Evolutionary conservation across 1,284 basidiomycete species (phyloP).

Genomic region (Gymnopus androsaceus): DNA sequence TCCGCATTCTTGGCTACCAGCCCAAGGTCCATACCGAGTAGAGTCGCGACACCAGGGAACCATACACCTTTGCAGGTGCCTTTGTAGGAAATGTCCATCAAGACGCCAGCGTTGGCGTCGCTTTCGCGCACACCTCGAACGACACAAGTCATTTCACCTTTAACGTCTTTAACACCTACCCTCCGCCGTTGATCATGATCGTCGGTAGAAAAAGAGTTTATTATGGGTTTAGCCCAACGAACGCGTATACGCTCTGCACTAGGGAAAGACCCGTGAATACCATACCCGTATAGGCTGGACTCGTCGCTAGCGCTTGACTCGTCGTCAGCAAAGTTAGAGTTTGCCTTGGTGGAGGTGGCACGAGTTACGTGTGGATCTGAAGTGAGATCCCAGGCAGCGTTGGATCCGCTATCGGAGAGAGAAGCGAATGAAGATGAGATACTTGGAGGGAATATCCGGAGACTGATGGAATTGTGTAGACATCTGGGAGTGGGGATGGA

Average conservation of each 20-base stretch:
- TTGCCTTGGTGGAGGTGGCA: constrained; percentile 44
- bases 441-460: constrained; percentile 68
- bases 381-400: constrained; percentile 75
- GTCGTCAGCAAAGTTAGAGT: constrained; percentile 74
- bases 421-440: constrained; percentile 68
- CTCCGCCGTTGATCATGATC: constrained; percentile 54
- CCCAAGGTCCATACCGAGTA: constrained; percentile 75
- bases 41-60: constrained; percentile 79
- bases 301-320: constrained; percentile 79
- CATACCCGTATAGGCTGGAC: constrained; percentile 61
- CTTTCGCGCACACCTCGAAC: constrained; percentile 59
- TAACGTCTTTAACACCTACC: constrained; percentile 66
- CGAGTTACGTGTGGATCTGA: constrained; percentile 77
- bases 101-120: constrained; percentile 53
- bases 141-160: constrained; percentile 63
- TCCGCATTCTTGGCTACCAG: constrained; percentile 69
- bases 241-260: constrained; percentile 73
- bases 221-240: constrained; percentile 71
- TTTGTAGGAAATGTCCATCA: constrained; percentile 70
- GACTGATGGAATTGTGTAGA: constrained; percentile 70
- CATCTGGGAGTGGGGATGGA: constrained; percentile 76
- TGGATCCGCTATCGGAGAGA: constrained; percentile 69
- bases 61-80: constrained; percentile 73
- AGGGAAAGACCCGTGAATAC: constrained; percentile 76
- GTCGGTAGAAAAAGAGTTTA: constrained; percentile 48